Evolutionary conservation across 2,329 filamentous ascomycete species (phyloP).

Genomic region (Colletotrichum lentis): DNA sequence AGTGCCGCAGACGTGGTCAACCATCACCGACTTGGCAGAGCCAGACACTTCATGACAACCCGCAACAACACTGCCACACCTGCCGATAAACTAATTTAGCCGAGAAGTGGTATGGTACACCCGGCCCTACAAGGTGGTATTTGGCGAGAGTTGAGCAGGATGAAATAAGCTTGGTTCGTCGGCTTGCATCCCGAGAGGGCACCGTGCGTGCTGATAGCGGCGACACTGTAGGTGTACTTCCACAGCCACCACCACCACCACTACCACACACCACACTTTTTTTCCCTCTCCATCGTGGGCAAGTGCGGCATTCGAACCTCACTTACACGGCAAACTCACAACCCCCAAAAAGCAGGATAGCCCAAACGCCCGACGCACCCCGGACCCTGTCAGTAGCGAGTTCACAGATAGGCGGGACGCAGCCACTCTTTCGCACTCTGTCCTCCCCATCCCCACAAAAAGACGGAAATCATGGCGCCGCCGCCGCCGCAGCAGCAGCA

Average conservation of each 20-base stretch:
- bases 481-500: background rate
- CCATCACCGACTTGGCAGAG: slow-evolving; percentile 1
- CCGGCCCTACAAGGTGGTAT: slow-evolving; percentile 7
- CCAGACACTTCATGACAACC: slow-evolving; percentile 10
- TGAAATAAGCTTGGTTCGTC: slow-evolving; percentile 24
- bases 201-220: background rate
- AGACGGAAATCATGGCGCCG: slow-evolving; percentile 22
- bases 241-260: background rate
- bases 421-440: background rate
- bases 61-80: slow-evolving; percentile 3
- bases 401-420: background rate
- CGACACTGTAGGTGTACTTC: slow-evolving; percentile 26
- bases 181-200: slow-evolving; percentile 13
- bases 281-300: slow-evolving; percentile 1
- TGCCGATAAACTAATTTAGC: slow-evolving; percentile 8
- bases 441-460: background rate
- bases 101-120: background rate
- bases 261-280: background rate
- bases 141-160: slow-evolving; percentile 20
- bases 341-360: background rate
- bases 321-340: slow-evolving; percentile 31
- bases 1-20: background rate
- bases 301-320: slow-evolving; percentile 15
- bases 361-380: slow-evolving; percentile 10
- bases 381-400: background rate